These are phyloP conservation scores for Aegle marmelos DNA, from an alignment of 345 rosid genomes.

Conservation along the genomic window DNA sequence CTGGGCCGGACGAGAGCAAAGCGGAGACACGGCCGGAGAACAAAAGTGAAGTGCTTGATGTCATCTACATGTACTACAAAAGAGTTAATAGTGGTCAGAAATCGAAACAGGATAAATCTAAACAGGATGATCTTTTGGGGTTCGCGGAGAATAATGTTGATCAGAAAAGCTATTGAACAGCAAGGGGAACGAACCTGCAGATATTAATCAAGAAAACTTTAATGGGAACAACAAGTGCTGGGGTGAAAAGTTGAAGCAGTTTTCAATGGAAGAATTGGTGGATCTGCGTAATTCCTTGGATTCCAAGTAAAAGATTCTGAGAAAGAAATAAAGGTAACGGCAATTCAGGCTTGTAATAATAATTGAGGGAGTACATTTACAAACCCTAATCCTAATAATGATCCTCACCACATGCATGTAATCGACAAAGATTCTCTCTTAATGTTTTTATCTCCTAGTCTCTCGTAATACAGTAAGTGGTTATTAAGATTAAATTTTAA, in stretches of 20 bases:
- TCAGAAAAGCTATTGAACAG: neutral
- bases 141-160: neutral
- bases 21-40: conserved; percentile 15
- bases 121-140: neutral
- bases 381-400: neutral
- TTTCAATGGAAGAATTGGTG: neutral
- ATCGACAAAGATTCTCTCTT: no score
- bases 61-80: neutral
- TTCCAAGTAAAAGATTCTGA: neutral
- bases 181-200: neutral
- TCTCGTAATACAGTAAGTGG: no score
- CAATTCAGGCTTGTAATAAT: neutral
- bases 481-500: no score
- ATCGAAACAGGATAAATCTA: neutral
- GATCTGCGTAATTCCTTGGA: neutral
- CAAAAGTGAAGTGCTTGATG: neutral
- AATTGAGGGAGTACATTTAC: neutral
- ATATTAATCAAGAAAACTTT: neutral
- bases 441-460: no score
- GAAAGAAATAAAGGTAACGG: neutral
- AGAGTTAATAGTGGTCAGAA: neutral
- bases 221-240: neutral
- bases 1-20: neutral
- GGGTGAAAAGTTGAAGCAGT: neutral
- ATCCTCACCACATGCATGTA: no score